Evolutionary conservation across 2,329 filamentous ascomycete species (phyloP).

Genomic region (Exophiala sideris): DNA sequence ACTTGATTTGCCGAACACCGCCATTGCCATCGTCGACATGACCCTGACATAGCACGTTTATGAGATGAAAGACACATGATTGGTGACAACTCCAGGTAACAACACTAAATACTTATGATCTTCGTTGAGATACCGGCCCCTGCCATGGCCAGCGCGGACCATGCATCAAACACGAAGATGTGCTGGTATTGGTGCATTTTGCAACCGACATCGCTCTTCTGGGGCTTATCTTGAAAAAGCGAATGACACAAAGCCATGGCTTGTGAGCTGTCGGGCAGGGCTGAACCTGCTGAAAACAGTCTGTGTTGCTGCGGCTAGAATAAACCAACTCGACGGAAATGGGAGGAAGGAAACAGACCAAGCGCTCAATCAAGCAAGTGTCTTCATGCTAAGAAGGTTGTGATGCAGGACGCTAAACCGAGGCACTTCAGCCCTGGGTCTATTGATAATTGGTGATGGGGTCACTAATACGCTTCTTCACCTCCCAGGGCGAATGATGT

Average conservation of each 20-base stretch:
- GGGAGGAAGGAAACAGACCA: not conserved
- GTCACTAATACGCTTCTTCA: too few species aligned
- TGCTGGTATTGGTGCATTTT: too few species aligned
- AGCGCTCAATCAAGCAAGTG: too few species aligned
- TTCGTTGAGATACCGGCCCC: slow-evolving; percentile 4
- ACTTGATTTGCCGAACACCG: too few species aligned
- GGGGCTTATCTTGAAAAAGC: too few species aligned
- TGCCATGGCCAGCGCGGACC: not conserved
- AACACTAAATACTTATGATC: slow-evolving; percentile 1
- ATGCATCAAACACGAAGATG: too few species aligned
- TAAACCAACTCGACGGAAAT: not conserved
- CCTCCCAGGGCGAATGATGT: too few species aligned
- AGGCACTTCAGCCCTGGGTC: too few species aligned
- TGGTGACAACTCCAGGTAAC: not conserved
- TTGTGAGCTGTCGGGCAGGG: not conserved
- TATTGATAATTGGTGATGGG: too few species aligned
- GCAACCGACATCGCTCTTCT: too few species aligned
- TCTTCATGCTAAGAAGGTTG: too few species aligned
- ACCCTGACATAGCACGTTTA: not conserved
- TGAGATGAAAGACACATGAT: not conserved
- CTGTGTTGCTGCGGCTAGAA: not conserved
- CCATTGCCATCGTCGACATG: too few species aligned
- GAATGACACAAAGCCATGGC: not conserved
- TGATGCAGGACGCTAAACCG: not conserved
- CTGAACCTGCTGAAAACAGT: not conserved